Evolutionary conservation across 208 protist genomes (phyloP).

Genomic region (Crithidia mellificae): DNA sequence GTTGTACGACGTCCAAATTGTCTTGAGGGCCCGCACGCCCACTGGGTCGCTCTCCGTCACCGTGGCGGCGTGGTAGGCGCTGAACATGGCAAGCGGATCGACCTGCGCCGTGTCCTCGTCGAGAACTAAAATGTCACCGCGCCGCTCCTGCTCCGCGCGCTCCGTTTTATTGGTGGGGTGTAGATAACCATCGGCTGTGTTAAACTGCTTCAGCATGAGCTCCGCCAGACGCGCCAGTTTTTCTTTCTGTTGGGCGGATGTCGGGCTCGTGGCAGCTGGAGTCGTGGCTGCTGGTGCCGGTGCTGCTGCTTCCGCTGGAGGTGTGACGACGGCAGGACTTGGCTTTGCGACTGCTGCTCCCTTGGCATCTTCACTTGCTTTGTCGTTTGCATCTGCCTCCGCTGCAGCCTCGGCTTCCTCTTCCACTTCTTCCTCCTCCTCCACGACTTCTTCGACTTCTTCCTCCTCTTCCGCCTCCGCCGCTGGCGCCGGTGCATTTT

Average conservation of each 20-base stretch:
- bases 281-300: not conserved
- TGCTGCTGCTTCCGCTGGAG: conserved; percentile 20
- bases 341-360: not conserved
- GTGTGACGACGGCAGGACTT: not conserved
- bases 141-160: conserved; percentile 58
- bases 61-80: conserved; percentile 53
- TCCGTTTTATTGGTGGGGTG: conserved; percentile 50
- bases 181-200: conserved; percentile 82
- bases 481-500: not conserved
- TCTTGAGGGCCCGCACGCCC: conserved; percentile 66
- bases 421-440: conserved; percentile 38
- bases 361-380: not conserved
- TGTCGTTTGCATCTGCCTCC: not conserved
- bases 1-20: conserved; percentile 74
- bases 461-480: conserved; percentile 15
- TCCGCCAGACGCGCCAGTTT: conserved; percentile 59
- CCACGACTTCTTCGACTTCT: conserved; percentile 36
- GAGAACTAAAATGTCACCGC: conserved; percentile 57
- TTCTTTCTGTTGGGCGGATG: conserved; percentile 29
- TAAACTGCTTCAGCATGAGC: conserved; percentile 84
- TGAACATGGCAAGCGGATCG: conserved; percentile 79
- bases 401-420: conserved; percentile 16
- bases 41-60: conserved; percentile 45
- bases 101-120: conserved; percentile 78
- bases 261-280: not conserved